Base-by-base conservation (phyloP, 1,284 basidiomycete species). In the Peniophora sp. region DNA sequence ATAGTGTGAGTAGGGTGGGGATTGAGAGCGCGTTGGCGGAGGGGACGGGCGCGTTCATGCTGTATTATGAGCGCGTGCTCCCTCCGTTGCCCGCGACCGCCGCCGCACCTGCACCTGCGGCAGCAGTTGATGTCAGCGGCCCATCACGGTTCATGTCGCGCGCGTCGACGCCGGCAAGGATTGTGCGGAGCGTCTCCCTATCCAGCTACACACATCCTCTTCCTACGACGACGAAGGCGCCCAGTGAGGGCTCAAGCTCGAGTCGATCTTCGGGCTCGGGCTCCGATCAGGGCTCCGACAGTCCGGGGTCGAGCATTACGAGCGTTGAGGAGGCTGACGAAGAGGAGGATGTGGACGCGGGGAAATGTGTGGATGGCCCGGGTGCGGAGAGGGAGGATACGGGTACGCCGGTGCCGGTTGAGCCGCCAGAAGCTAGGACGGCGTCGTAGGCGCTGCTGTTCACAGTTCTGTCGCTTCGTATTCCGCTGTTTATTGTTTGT, bases 1-100 rank as follows among this genome's bases (percentile, higher is more conserved):
- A 92, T 55, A 73, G 79, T 11, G 92, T 95, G 48, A 73, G 78
- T 36, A 88, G 91, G 60, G 84, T 87, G 36, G 85, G 84, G 24
- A 75, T 92, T 47, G 83, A 88, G 66, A 74, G 74, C 50, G 86
- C 93, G 57, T 65, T 91, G 47, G 73, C 75, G 54, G 87, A 91
- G 64, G 83, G 83, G 37, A 73, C 76, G 14, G 81, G 81, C 41
- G 88, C 81, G 47, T 93, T 95, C 64, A 88, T 97, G 85, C 74
- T 96, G 39, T 96, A 92, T 62, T 97, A 97, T 62, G 92, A 97
- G 71, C 76, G 82, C 43, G 80, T 85, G 39, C 37, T 41, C n/a
- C 18, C 18, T 17, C 37, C 37, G 8, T n/a, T 17, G 27, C 27
- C 27, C 12, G 27, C 27, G 5, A 12, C 27, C 27, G 27, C 5